Evolutionary conservation across 176 grass and related monocot genomes (phyloP).

Genomic region (Musa schizocarpa): DNA sequence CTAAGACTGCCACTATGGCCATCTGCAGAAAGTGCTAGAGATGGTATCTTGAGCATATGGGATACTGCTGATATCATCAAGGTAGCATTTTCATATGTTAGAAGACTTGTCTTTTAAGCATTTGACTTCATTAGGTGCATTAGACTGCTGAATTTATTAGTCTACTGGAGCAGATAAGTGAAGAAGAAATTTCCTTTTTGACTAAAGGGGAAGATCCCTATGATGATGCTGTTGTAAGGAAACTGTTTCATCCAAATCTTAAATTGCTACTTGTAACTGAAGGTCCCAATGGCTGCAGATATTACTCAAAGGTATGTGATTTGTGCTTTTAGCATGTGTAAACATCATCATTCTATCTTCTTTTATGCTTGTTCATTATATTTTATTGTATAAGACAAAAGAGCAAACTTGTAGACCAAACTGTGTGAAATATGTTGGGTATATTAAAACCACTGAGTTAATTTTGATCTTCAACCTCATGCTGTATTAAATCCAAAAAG

Average conservation of each 20-base stretch:
- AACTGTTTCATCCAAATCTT: conserved; percentile 78
- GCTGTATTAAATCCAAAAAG: neutral
- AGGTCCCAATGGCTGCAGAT: conserved; percentile 88
- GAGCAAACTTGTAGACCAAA: neutral
- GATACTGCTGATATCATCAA: conserved; percentile 87
- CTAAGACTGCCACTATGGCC: conserved; percentile 85
- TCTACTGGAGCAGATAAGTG: conserved; percentile 52
- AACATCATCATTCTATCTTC: neutral
- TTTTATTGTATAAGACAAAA: neutral
- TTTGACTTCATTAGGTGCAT: neutral
- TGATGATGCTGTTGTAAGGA: conserved; percentile 76
- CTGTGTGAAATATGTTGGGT: neutral
- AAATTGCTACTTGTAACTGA: conserved; percentile 95
- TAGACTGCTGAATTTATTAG: neutral
- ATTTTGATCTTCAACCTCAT: neutral
- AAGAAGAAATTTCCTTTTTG: conserved; percentile 94
- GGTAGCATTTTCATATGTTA: conserved; percentile 26
- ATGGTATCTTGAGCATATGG: conserved; percentile 94
- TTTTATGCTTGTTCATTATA: neutral
- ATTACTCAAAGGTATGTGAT: conserved; percentile 86
- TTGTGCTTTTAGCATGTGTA: neutral
- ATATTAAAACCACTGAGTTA: neutral
- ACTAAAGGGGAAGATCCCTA: conserved; percentile 83
- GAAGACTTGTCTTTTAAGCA: neutral
- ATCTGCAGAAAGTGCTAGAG: conserved; percentile 76